Base-by-base conservation (phyloP, 2,329 filamentous ascomycete species). In the Arthrobotrys pseudoclavata region DNA sequence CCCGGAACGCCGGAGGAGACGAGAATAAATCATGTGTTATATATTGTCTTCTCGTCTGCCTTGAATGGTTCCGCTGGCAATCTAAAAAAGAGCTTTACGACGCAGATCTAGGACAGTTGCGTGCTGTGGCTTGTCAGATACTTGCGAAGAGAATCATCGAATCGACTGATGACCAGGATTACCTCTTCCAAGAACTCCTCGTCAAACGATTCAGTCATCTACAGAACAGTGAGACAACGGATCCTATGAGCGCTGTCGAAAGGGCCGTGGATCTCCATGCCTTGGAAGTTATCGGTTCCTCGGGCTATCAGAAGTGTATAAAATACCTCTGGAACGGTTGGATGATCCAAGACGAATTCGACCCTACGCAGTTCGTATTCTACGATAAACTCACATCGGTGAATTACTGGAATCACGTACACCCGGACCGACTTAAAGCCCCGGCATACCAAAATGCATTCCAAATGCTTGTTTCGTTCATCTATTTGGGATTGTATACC, bases 331-430 rank as follows among this genome's bases (percentile, higher is more conserved):
- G 96, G 96, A 89, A 90, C 79, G 96, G 96, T 22, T 99, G 96
- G 96, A 86, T 98, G 7, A 90, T 97, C n/a, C 96, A 99, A 83
- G 93, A 97, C 80, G 94, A 97, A 81, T 88, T 94, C 61, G 94
- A 98, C 81, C 92, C 95, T 0, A 90, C 91, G n/a, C 90, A 90
- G 64, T 99, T 99, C 83, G 88, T 97, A 67, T 91, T 94, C 82
- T 99, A 96, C 86, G 89, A 91, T 80, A 87, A 93, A 76, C 93
- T 93, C 83, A 92, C 91, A 75, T 92, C 94, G 83, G 90, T 89
- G 0, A 88, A 86, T 52, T 96, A 96, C 84, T 89, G 91, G 85
- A 86, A 88, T 0, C 96, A 99, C 83, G 90, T 98, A 81, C 92
- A 98, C 82, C 96, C 96, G 0, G 94, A 98, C 83, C 91, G 96